These are phyloP conservation scores for Penicillium flavigenum DNA, from an alignment of 495 filamentous ascomycete species.

Conservation along the genomic window DNA sequence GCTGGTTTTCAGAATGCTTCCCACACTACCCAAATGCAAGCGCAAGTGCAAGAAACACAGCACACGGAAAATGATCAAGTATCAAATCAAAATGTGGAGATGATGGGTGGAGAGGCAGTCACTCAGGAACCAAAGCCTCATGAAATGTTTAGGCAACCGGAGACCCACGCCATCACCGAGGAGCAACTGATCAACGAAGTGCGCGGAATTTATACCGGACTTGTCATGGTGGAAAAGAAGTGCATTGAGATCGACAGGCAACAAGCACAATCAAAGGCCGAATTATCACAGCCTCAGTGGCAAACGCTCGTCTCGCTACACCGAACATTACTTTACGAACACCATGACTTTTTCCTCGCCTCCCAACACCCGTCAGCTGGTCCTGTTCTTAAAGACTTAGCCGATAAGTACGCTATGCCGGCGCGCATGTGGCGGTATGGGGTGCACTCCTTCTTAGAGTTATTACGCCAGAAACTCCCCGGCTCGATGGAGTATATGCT, in stretches of 20 bases:
- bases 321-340: constrained; percentile 69
- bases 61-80: not conserved
- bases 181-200: constrained; percentile 68
- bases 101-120: constrained; percentile 13
- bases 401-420: constrained; percentile 75
- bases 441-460: constrained; percentile 75
- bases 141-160: constrained; percentile 52
- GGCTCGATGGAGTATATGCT: constrained; percentile 75
- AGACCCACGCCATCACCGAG: constrained; percentile 69
- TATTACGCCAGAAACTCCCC: constrained; percentile 68
- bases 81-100: constrained; percentile 12
- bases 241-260: constrained; percentile 71
- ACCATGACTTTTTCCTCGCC: constrained; percentile 80
- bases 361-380: constrained; percentile 72
- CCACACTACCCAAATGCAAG: not conserved
- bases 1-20: not conserved
- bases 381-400: constrained; percentile 54
- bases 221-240: constrained; percentile 78
- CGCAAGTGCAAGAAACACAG: too few species aligned
- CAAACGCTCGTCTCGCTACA: constrained; percentile 71
- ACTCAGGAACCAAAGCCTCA: constrained; percentile 43
- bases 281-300: constrained; percentile 64
- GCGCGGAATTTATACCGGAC: constrained; percentile 71
- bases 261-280: constrained; percentile 44
- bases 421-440: constrained; percentile 83